A percentile compares a stretch with the other conserved stretches of the same genome.
phyloP scores from a whole-genome alignment of 1,284 basidiomycete species.

The Rhodotorula sp. region DNA sequence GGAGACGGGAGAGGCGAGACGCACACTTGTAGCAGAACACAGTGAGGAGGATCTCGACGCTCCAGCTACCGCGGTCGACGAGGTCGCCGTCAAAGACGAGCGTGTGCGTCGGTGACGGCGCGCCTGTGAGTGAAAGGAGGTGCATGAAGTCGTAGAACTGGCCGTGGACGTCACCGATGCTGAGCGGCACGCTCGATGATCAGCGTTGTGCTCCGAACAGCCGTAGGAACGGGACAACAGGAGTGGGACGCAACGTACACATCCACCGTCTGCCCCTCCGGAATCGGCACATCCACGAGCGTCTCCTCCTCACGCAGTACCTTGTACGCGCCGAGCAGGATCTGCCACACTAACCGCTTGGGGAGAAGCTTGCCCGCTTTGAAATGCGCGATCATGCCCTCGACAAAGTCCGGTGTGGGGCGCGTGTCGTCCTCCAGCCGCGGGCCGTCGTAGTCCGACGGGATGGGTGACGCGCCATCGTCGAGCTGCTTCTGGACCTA shows the following conservation, averaged over 20 bases:
- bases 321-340: conserved; percentile 81
- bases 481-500: conserved; percentile 65
- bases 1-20: conserved; percentile 18
- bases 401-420: conserved; percentile 70
- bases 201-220: background rate
- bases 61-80: conserved; percentile 97
- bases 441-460: conserved; percentile 69
- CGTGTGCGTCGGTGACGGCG: conserved; percentile 76
- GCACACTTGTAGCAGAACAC: conserved; percentile 92
- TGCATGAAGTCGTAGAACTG: conserved; percentile 95
- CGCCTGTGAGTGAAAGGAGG: conserved; percentile 80
- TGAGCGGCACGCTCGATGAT: background rate
- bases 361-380: conserved; percentile 86
- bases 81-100: conserved; percentile 90
- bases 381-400: conserved; percentile 86
- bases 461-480: conserved; percentile 66
- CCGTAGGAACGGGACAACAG: too few species aligned
- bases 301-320: conserved; percentile 76
- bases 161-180: conserved; percentile 53
- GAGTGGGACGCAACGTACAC: conserved; percentile 63
- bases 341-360: conserved; percentile 84
- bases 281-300: conserved; percentile 75
- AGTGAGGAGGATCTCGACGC: conserved; percentile 91
- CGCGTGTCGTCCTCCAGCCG: conserved; percentile 57
- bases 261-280: conserved; percentile 79